Conservation (phyloP, 176 grass and related monocot genomes). For the Ensete glaucum region DNA sequence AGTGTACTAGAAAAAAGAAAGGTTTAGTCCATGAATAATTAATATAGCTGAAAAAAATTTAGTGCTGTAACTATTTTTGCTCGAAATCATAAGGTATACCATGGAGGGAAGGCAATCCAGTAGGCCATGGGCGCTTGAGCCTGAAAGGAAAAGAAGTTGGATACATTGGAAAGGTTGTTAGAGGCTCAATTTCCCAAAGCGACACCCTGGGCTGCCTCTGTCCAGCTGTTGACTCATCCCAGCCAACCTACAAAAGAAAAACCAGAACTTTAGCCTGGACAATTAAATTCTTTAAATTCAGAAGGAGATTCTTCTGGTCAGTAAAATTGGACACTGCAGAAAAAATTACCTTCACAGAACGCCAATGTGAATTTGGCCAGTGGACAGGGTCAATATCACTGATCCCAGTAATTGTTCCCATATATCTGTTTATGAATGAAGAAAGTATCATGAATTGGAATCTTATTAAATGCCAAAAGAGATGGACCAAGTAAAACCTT, state of each 20-base stretch:
- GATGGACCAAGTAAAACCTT: not conserved
- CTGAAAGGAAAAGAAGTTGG: conserved; percentile 87
- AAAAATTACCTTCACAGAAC: conserved; percentile 86
- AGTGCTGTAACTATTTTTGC: not conserved
- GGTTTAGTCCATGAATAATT: too few relatives aligned
- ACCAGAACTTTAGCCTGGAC: not conserved
- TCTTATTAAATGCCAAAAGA: not conserved
- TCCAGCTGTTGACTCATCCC: conserved; percentile 97
- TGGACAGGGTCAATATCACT: conserved; percentile 74
- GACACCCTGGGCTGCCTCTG: conserved; percentile 96
- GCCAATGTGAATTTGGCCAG: conserved; percentile 98
- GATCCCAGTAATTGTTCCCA: conserved; percentile 99
- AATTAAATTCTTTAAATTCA: not conserved
- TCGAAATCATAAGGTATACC: conserved; percentile 21
- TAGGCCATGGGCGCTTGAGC: conserved; percentile 97
- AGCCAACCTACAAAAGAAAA: conserved; percentile 66
- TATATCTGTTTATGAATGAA: conserved; percentile 57
- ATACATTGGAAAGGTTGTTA: conserved; percentile 99
- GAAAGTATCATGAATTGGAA: not conserved
- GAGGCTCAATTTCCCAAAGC: conserved; percentile 94
- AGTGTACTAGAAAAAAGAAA: not conserved
- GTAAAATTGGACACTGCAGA: not conserved
- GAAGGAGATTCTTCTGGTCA: not conserved
- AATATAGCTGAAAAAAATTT: not conserved
- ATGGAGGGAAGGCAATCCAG: conserved; percentile 72